phyloP scores from a whole-genome alignment of 2,329 filamentous ascomycete genomes.

The Coniochaeta pulveracea region DNA sequence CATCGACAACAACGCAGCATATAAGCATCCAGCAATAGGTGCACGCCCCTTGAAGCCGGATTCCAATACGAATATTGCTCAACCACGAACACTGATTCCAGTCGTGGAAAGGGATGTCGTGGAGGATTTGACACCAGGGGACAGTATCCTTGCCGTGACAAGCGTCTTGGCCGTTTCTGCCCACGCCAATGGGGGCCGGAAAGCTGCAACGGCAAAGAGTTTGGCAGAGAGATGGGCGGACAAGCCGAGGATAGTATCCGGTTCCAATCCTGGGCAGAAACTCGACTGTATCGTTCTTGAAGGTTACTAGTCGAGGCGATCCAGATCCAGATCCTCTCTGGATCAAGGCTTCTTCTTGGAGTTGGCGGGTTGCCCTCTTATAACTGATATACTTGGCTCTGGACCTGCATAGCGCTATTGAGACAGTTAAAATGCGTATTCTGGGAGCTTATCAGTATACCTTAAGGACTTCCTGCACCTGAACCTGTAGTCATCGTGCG shows the following conservation, averaged over 20 bases:
- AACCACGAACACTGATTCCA: conserved; percentile 2
- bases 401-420: too few relatives aligned
- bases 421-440: too few relatives aligned
- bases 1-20: background rate
- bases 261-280: too few relatives aligned
- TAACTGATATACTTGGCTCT: too few relatives aligned
- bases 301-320: too few relatives aligned
- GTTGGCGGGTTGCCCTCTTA: too few relatives aligned
- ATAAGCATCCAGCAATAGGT: background rate
- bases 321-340: too few relatives aligned
- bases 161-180: background rate
- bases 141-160: background rate
- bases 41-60: conserved; percentile 1
- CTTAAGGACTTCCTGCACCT: too few relatives aligned
- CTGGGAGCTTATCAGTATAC: too few relatives aligned
- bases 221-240: background rate
- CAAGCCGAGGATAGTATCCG: background rate
- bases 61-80: conserved; percentile 3
- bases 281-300: too few relatives aligned
- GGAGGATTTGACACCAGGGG: background rate
- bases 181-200: background rate
- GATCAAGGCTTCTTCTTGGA: too few relatives aligned
- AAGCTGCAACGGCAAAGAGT: background rate
- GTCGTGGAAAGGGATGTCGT: background rate
- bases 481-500: too few relatives aligned